Conservation (phyloP, 768 basidiomycete species). For the Phaeotremella fagi region DNA sequence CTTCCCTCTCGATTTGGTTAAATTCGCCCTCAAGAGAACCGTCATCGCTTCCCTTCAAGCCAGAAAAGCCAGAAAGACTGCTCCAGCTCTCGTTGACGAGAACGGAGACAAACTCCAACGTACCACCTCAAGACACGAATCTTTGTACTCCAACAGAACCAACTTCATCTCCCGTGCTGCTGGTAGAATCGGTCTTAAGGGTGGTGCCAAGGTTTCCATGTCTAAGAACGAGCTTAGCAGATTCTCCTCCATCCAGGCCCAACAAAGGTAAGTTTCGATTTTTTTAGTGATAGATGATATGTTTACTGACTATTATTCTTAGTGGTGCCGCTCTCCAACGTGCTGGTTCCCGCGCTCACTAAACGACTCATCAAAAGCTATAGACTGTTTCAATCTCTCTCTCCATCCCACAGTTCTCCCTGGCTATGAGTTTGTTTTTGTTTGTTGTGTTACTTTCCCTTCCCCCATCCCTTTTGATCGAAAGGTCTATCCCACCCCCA, state of each 20-base stretch:
- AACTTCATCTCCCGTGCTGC: constrained; percentile 84
- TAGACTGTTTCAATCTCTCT: constrained; percentile 1
- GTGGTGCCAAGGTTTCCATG: constrained; percentile 52
- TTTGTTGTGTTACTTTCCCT: neutral
- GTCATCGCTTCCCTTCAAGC: constrained; percentile 77
- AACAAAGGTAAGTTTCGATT: constrained; percentile 23
- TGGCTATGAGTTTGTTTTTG: no score
- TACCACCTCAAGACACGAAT: constrained; percentile 88
- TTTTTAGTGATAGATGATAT: neutral
- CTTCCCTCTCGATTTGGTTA: constrained; percentile 89
- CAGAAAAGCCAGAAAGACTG: constrained; percentile 50
- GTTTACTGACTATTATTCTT: constrained; percentile 24
- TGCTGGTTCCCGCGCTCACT: constrained; percentile 28
- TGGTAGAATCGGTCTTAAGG: constrained; percentile 80
- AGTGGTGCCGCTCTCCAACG: constrained; percentile 47
- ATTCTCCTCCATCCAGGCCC: constrained; percentile 17
- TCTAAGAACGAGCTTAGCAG: constrained; percentile 50
- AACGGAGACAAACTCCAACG: constrained; percentile 71
- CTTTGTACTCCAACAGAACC: constrained; percentile 90
- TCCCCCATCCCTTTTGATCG: neutral
- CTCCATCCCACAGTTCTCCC: constrained; percentile 1
- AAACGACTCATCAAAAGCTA: neutral
- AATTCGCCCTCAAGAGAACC: constrained; percentile 93
- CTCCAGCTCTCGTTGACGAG: constrained; percentile 51
- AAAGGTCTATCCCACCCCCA: no score